Evolutionary conservation across 139 green algal genomes (phyloP).

Genomic region (Chlamydomonas sp.): DNA sequence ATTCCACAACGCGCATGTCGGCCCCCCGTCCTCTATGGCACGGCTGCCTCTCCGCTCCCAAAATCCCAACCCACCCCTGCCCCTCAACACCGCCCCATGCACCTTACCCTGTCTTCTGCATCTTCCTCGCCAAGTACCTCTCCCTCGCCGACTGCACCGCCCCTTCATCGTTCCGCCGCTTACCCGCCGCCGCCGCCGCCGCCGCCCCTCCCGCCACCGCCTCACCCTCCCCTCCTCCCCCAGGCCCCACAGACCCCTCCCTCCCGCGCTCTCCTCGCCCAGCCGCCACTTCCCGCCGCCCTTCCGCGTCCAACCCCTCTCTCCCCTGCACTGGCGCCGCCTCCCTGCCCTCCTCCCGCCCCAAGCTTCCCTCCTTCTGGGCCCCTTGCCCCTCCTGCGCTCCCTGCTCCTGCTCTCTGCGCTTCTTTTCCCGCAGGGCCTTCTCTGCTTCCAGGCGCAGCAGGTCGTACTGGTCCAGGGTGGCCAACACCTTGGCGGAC

Average conservation of each 20-base stretch:
- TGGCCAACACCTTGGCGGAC: conserved; percentile 25
- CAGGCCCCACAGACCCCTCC: not conserved
- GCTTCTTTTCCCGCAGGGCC: conserved; percentile 14
- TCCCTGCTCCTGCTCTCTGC: not conserved
- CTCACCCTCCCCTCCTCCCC: not conserved
- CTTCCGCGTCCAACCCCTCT: not conserved
- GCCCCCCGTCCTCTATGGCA: too few relatives aligned
- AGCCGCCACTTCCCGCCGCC: not conserved
- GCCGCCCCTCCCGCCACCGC: not conserved
- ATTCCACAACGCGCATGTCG: too few relatives aligned
- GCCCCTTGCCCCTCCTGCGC: conserved; percentile 14
- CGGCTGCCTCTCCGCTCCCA: too few relatives aligned
- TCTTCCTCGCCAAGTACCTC: conserved; percentile 81
- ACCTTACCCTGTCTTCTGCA: conserved; percentile 26
- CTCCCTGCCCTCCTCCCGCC: not conserved
- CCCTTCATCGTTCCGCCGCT: conserved; percentile 68
- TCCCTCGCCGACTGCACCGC: conserved; percentile 75
- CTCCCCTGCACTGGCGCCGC: not conserved
- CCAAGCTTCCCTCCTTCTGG: not conserved
- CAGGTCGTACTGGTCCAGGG: conserved; percentile 47
- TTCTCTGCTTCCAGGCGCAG: conserved; percentile 48
- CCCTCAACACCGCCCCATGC: too few relatives aligned
- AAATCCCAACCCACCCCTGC: too few relatives aligned
- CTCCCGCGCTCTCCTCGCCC: not conserved
- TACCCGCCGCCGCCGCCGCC: conserved; percentile 24